Evolutionary conservation across 768 basidiomycete species (phyloP).

Genomic region (Porphyrellus cyaneotinctus): DNA sequence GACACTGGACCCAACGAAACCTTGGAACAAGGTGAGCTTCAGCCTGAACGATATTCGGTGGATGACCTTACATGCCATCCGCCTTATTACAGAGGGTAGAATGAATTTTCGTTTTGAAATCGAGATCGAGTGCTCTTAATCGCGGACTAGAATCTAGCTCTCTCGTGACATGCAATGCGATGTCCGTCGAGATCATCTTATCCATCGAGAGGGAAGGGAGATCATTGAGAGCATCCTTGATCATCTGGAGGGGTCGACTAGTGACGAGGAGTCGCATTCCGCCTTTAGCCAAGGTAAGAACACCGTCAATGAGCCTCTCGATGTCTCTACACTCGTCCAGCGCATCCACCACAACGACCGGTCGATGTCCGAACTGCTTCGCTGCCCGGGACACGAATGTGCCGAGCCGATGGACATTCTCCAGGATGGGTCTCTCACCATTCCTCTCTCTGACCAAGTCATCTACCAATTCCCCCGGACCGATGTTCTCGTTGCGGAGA

Average conservation of each 20-base stretch:
- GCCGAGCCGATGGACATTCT: not conserved
- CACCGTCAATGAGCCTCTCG: slow-evolving; percentile 7
- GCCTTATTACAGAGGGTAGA: slow-evolving; percentile 5
- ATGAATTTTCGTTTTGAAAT: slow-evolving; percentile 10
- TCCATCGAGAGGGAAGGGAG: slow-evolving; percentile 11
- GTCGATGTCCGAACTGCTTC: not conserved
- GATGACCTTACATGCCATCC: slow-evolving; percentile 16
- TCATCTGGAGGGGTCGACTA: slow-evolving; percentile 13
- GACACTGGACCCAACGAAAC: slow-evolving; percentile 25
- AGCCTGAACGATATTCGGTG: not conserved
- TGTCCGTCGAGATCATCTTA: slow-evolving; percentile 10
- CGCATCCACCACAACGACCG: slow-evolving; percentile 17
- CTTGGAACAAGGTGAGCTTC: not conserved
- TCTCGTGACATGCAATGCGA: slow-evolving; percentile 11
- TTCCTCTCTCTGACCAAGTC: slow-evolving; percentile 3
- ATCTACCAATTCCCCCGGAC: not conserved
- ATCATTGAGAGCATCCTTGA: slow-evolving; percentile 2
- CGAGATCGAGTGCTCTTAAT: slow-evolving; percentile 3
- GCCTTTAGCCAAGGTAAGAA: not conserved
- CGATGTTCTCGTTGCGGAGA: not conserved
- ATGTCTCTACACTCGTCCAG: slow-evolving; percentile 20
- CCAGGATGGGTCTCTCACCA: not conserved
- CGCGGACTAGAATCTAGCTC: slow-evolving; percentile 8
- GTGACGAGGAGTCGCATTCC: slow-evolving; percentile 14
- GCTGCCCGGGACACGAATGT: not conserved